Evolutionary conservation across 305 asterid species (phyloP), one percentile per base, ranked within the genome.

Genomic region (Withania somnifera): DNA sequence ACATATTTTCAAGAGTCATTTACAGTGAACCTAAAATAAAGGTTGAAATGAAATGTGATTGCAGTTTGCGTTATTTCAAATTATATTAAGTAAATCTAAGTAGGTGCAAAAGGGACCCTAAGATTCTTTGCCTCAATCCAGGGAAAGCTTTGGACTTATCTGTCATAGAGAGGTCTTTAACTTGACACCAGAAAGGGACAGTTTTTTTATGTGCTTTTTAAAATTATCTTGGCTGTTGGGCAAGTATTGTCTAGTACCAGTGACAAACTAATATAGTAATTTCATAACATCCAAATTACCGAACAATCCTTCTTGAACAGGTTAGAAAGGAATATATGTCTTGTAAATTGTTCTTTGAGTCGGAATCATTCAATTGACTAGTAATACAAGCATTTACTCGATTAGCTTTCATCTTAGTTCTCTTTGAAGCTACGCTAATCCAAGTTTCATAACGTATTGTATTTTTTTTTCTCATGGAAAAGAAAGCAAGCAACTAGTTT

Each of bases 161-260:
- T 86, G 87, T 86, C 87, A 83, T 84, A 63, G 88, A 68, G 54
- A 64, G 32, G 78, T 76, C 34, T 63, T 61, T 22, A 84, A 81
- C 84, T 71, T 78, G 40, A 47, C 54, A 73, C 85, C 22, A 76
- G 84, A 81, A 56, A 77, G 73, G 34, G 82, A 77, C 84, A 56
- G 73, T 22, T 45, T 34, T n/a, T 69, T 26, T 20, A 2, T 52
- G 20, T 40, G 61, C 22, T 58, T 68, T 57, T 42, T 42, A n/a
- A 6, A 17, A 40, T 63, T 60, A 42, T 81, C 71, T 73, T 79
- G 22, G 51, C 82, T 36, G 52, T 69, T 15, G 1, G 28, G 22
- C 8, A 66, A 60, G 36, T 40, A 78, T 22, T 75, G 60, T 36
- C 30, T 50, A 54, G 7, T n/a, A 51, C 40, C 36, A 52, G 52